Evolutionary conservation across 2,329 filamentous ascomycete species (phyloP), one percentile per base, ranked within the genome.

Genomic region (Lojkania enalia): DNA sequence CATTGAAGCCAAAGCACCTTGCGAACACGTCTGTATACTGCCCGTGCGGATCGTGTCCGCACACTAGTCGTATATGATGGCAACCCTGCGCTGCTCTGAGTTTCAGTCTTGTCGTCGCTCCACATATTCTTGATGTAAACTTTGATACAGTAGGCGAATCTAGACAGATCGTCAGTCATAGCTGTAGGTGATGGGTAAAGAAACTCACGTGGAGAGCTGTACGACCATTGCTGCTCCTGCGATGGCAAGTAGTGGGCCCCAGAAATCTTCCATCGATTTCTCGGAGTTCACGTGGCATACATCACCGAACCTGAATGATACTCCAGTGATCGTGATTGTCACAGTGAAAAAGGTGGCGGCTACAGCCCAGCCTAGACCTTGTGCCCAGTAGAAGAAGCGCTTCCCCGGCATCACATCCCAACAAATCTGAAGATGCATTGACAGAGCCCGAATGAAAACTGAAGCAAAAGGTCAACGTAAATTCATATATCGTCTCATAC

Each of bases 351-450:
- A 88, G 15, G 90, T 72, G 18, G 85, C 78, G 2, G 91, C 90
- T 35, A 97, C 79, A 14, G 87, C 87, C 88, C 92, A 96, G 50
- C 94, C 94, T 6, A 85, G 74, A 13, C 80, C 78, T 61, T 96
- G 84, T 2, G 92, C 85, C 54, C 82, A 81, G 76, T 89, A 90
- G 83, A 96, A 96, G 71, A 96, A 97, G 60, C 81, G 87, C 33
- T 84, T 82, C 29, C 94, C 94, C 3, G 95, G 88, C 5, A 92
- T 84, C 23, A 95, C 80, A 69, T 97, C 90, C 94, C 94, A 99
- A 76, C 91, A 96, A 54, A 99, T 96, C 70, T 97, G 94, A 19
- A 99, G 83, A 70, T 99, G 94, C 59, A 99, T 85, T 3, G 90
- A 95, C 23, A 97, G 74, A 0, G 92, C 88, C 52, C 94, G 84